Conservation (phyloP, 257 asterid genomes). For the Solanum paucissectum region DNA sequence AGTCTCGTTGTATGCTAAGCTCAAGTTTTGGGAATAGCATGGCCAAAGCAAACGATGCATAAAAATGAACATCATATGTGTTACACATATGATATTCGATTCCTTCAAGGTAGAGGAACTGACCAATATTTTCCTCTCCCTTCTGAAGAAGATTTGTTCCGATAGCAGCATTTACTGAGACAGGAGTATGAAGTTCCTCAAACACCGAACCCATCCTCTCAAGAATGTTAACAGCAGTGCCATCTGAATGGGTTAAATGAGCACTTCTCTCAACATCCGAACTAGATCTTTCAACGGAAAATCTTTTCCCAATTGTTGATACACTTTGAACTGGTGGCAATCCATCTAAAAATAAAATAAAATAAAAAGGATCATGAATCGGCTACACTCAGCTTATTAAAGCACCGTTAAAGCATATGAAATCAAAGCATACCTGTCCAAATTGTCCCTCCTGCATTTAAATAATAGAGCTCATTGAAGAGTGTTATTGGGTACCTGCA, state of each 20-base stretch:
- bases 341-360: conserved; percentile 47
- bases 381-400: not conserved
- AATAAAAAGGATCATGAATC: not conserved
- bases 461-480: conserved; percentile 93
- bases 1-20: conserved; percentile 91
- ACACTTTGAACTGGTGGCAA: conserved; percentile 60
- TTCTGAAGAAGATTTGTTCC: conserved; percentile 61
- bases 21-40: conserved; percentile 84
- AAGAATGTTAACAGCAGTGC: conserved; percentile 64
- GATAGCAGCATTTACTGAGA: conserved; percentile 50
- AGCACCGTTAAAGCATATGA: not conserved
- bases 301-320: conserved; percentile 41
- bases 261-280: conserved; percentile 7
- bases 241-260: conserved; percentile 26
- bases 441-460: conserved; percentile 86
- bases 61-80: conserved; percentile 92
- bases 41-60: conserved; percentile 66
- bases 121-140: conserved; percentile 90
- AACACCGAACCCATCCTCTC: conserved; percentile 65
- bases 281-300: conserved; percentile 47
- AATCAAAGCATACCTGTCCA: conserved; percentile 63
- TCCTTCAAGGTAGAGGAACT: conserved; percentile 91
- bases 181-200: conserved; percentile 54
- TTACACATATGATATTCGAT: conserved; percentile 93
- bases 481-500: conserved; percentile 90